phyloP scores from a whole-genome alignment of 169 alveolate species.

The Plasmodium malariae region DNA sequence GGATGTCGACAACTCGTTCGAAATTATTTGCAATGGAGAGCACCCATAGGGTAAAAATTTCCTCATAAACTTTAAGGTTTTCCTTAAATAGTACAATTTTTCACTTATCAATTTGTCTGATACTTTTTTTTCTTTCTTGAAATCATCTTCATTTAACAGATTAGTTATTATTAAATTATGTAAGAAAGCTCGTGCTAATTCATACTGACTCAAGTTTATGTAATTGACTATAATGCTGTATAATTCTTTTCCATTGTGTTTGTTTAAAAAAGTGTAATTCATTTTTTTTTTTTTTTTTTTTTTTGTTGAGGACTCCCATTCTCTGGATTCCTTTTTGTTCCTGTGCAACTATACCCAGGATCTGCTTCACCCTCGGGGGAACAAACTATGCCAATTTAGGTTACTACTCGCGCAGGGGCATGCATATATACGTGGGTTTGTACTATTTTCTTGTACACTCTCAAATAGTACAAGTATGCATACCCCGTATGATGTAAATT shows the following conservation, averaged over 20 bases:
- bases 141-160: constrained; percentile 11
- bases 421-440: too few relatives aligned
- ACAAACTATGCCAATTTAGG: too few relatives aligned
- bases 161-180: neutral
- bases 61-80: constrained; percentile 43
- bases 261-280: constrained; percentile 11
- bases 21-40: constrained; percentile 37
- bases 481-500: too few relatives aligned
- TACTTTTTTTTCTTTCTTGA: neutral
- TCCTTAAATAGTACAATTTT: constrained; percentile 15
- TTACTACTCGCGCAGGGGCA: too few relatives aligned
- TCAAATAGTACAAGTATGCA: too few relatives aligned
- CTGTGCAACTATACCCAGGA: too few relatives aligned
- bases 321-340: too few relatives aligned
- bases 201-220: constrained; percentile 51
- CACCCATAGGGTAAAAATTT: constrained; percentile 41
- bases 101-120: neutral
- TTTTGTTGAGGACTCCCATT: too few relatives aligned
- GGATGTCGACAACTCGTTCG: constrained; percentile 36
- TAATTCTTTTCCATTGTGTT: constrained; percentile 6
- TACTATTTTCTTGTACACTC: too few relatives aligned
- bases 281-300: too few relatives aligned
- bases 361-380: too few relatives aligned
- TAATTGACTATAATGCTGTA: constrained; percentile 12
- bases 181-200: constrained; percentile 35